Evolutionary conservation across 768 basidiomycete species (phyloP), one percentile per base, ranked within the genome.

Genomic region (Boletus coccyginus): DNA sequence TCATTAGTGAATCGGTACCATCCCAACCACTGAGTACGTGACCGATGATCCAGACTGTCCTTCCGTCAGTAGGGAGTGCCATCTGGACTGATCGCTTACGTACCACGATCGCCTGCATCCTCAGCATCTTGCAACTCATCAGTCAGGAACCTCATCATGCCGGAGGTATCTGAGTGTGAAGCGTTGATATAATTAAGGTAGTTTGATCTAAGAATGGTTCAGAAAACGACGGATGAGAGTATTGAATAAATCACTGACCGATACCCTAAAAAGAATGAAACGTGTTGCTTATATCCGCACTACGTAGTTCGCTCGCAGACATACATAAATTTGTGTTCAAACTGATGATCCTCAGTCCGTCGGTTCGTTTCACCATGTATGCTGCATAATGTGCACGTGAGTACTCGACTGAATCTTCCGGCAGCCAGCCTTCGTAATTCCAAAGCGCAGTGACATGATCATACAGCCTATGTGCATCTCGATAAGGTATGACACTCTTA

Each of bases 171-270:
- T 12, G 85, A 80, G 27, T 80, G 67, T 24, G 83, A 84, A 64
- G 88, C 77, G 62, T 91, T 88, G 72, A 91, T 85, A 64, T 86
- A 92, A 67, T 86, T 87, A 73, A 90, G 88, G 60, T 80, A 83
- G 66, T 92, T 92, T 13, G 83, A 75, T 47, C 84, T 84, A 58
- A 60, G 52, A 41, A 46, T 45, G 36, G 39, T 8, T 60, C 36
- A 57, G 59, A 52, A 53, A 24, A 50, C 19, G 19, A 44, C 5
- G 10, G 21, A 17, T 7, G 45, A 59, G 53, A 61, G 41, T 27
- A 7, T 36, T 7, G 53, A 32, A 16, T 24, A 42, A 46, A 13
- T 3, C 27, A 52, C 63, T 50, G 47, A 74, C 71, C 60, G 61
- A 52, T 70, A 75, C 70, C 75, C 73, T 73, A 24, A 29, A 53